These are phyloP conservation scores for Carex parvula DNA, from an alignment of 176 grass and related monocot genomes.

Conservation along the genomic window DNA sequence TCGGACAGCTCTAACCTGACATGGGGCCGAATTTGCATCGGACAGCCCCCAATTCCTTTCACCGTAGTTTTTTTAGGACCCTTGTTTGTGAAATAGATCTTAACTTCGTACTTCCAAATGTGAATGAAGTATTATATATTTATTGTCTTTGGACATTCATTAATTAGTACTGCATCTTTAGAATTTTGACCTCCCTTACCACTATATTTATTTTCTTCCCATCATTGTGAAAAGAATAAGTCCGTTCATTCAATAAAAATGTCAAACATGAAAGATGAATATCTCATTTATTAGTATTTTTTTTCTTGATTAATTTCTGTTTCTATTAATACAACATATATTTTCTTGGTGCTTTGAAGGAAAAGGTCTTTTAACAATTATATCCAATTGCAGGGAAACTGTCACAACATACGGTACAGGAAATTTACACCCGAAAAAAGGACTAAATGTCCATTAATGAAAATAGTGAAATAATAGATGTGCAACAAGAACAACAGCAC, in stretches of 20 bases:
- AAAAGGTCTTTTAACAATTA: background rate
- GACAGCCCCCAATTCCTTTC: too few species aligned
- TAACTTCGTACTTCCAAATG: background rate
- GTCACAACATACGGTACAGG: background rate
- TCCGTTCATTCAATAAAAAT: background rate
- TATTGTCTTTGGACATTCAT: background rate
- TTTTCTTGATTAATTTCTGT: background rate
- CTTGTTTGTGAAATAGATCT: background rate
- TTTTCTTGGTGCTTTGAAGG: background rate
- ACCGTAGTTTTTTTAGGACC: background rate
- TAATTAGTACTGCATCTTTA: too few species aligned
- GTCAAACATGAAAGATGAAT: background rate
- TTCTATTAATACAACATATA: background rate
- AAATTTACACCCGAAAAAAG: background rate
- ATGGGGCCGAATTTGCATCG: too few species aligned
- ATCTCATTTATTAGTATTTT: background rate
- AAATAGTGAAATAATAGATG: constrained; percentile 7
- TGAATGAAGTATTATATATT: background rate
- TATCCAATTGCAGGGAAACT: background rate
- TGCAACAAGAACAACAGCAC: background rate
- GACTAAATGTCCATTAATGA: background rate
- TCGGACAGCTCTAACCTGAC: too few species aligned
- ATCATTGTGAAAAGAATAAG: background rate
- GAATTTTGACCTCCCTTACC: background rate
- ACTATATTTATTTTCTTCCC: background rate